Base-by-base conservation (phyloP, 148 eudicot species). In the Linanthus parryae region DNA sequence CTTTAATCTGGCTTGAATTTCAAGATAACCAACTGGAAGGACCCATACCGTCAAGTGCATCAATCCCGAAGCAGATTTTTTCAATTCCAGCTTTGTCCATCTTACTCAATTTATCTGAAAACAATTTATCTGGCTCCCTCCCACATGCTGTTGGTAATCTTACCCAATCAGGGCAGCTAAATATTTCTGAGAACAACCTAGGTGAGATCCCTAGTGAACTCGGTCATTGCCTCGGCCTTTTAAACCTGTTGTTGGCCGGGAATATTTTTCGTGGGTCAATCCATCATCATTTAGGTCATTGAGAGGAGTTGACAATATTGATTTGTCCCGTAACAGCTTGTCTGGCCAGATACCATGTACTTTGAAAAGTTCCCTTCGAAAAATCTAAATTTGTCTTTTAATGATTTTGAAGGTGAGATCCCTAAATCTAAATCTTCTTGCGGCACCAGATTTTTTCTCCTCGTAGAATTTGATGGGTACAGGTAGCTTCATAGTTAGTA, bases 31-130 rank as follows among this genome's bases (percentile, higher is more conserved):
- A n/a, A n/a, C n/a, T n/a, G n/a, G n/a, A n/a, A n/a, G n/a, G n/a
- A n/a, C n/a, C n/a, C n/a, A n/a, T n/a, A n/a, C n/a, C n/a, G n/a
- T n/a, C n/a, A 42, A 21, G 26, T n/a, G 64, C 41, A 14, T 20
- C 14, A 7, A 49, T 60, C 30, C 64, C 64, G 10, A n/a, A 13
- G n/a, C 67, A 78, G 35, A 65, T 76, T 60, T 82, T 76, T 34
- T 73, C 76, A 37, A 58, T 73, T 27, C 79, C 83, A 1, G 73
- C 63, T 64, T 58, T 46, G 34, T 70, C 79, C 13, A 43, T 42
- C 4, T 59, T 31, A 7, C 17, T 83, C 5, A 71, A 59, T 43
- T 62, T 83, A 69, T 69, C 73, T 2, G 48, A 42, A 54, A 79
- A 68, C 47, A 35, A 22, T 9, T 57, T 74, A 6, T 20, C 13